Evolutionary conservation across 345 rosid genomes (phyloP), one percentile per base, ranked within the genome.

Genomic region (Sisymbrium altissimum): DNA sequence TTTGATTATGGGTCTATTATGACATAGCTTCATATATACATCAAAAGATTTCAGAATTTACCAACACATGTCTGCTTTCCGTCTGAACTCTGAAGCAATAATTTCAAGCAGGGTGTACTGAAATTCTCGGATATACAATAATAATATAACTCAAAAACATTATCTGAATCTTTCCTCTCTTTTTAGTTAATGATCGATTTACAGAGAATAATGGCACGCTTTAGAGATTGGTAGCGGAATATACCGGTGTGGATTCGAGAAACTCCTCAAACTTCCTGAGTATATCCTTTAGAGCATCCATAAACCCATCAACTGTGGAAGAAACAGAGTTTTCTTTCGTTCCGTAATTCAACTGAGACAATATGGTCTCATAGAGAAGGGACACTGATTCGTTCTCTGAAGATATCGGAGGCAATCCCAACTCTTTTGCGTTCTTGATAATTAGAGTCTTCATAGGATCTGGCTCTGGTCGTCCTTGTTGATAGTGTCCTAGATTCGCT

Each of bases 381-480:
- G 54, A 29, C 48, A 76, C 84, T 6, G 89, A 67, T 57, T 90
- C 97, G 9, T 84, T 86, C 39, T 86, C 82, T 72, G 90, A 80
- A 14, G 81, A 63, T 48, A 66, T 25, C 21, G 88, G 88, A 33
- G 98, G 98, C 84, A 93, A 77, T 19, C 98, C 98, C 36, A 86
- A 62, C 68, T 88, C 87, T 41, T 73, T 72, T 13, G 90, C 92
- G 13, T 82, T 86, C 71, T 80, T 56, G 78, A 82, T 81, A 25
- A 93, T 81, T 76, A 85, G 84, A 63, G 25, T 63, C 79, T 83
- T 70, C 70, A 87, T 78, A 44, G 74, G 58, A 63, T 80, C 77
- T 13, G 63, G 58, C 3, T 80, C 77, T 13, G 63, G 58, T 2
- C 67, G 54, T 8, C 44, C 80, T 62, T 23, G 68, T 11, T 27